Base-by-base conservation (phyloP, 208 protist genomes). In the Leishmania tarentolae region DNA sequence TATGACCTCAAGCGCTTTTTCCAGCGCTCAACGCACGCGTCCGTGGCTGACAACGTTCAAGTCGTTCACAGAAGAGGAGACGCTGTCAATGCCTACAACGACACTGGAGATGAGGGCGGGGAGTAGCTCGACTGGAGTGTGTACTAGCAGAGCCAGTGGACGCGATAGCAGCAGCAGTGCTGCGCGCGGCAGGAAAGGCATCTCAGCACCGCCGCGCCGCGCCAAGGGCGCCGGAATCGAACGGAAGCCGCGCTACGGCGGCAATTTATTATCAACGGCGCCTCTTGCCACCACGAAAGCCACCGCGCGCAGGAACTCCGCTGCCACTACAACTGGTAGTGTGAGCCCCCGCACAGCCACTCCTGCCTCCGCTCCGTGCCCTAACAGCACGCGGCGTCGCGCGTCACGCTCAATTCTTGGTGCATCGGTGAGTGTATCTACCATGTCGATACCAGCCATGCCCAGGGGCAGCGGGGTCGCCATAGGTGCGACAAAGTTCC, bases 31-130 rank as follows among this genome's bases (percentile, higher is more conserved):
- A 5, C 82, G 73, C 61, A 59, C 76, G 59, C 72, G 73, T 4
- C 82, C 82, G 28, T 68, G 72, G 31, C 72, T 85, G 50, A 75
- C 77, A 11, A 79, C 82, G 50, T 85, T 85, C 77, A 53, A 53
- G 31, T 65, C 82, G n/a, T 66, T 81, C 44, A 31, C 76, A 35
- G 82, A 85, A 19, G 82, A 85, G 40, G 71, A 72, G 42, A 24
- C 77, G 44, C 28, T 59, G 75, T 74, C 82, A 5, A 50, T 75
- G 0, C 42, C 28, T 37, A 61, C 82, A 21, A 85, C 82, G 1
- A 76, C 82, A 9, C 82, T 71, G 2, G 81, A 77, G 74, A 17
- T 19, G 74, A 42, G 31, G 56, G 74, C 52, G 52, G 56, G 28
- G 17, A 47, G 74, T 46, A 66, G 37, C 28, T 66, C 74, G 7